A percentile compares a stretch with the other conserved stretches of the same genome.
Evolutionary conservation across 116 monocot genomes (phyloP).

Genomic region (Thalassia testudinum): DNA sequence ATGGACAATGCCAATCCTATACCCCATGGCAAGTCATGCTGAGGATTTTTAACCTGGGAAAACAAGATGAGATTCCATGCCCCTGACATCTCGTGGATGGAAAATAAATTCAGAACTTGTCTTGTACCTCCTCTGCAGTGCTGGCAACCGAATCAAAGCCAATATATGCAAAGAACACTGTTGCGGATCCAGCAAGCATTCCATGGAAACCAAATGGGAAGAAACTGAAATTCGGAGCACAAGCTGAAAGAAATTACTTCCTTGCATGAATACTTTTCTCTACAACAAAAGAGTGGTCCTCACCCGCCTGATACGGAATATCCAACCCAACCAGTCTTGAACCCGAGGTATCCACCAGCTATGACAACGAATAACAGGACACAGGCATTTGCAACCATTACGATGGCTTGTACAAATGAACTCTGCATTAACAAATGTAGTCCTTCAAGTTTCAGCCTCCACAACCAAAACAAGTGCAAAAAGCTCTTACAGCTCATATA

Average conservation of each 20-base stretch:
- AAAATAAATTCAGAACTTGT: too few species aligned
- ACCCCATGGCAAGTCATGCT: conserved; percentile 82
- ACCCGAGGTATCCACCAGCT: conserved; percentile 90
- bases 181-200: conserved; percentile 90
- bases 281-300: neutral
- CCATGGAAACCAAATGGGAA: conserved; percentile 90
- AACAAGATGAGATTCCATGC: neutral
- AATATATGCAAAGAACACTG: conserved; percentile 92
- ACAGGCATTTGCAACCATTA: conserved; percentile 55
- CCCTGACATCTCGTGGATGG: too few species aligned
- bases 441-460: neutral
- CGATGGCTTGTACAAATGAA: conserved; percentile 51
- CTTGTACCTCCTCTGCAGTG: conserved; percentile 86
- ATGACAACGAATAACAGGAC: conserved; percentile 86
- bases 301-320: conserved; percentile 72
- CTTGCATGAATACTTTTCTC: too few species aligned
- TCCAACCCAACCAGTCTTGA: conserved; percentile 84
- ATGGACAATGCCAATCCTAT: conserved; percentile 61
- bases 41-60: conserved; percentile 86
- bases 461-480: neutral
- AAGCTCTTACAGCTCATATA: conserved; percentile 8
- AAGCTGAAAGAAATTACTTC: too few species aligned
- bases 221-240: conserved; percentile 31
- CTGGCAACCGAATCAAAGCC: conserved; percentile 98
- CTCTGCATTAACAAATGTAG: conserved; percentile 37